Base-by-base conservation (phyloP, 2,329 filamentous ascomycete species). In the Trichoderma atroviride region DNA sequence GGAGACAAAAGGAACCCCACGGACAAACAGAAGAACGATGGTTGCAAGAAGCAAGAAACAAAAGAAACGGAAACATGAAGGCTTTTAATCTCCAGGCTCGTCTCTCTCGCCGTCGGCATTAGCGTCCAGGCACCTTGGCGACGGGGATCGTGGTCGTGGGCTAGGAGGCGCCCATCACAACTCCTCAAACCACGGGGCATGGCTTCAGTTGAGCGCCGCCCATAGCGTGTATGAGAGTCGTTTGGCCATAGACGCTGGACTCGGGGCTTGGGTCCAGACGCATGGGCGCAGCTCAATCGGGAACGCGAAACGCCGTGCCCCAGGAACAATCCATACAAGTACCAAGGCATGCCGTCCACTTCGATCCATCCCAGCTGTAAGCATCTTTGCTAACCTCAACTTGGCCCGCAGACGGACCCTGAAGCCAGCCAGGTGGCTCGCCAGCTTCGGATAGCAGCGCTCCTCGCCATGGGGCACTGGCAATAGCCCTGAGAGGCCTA, bases 1-100 rank as follows among this genome's bases (percentile, higher is more conserved):
- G 76, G 71, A 70, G 61, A 73, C 70, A 71, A 76, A 75, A 76
- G 74, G 73, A 72, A 75, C 75, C 74, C 72, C 53, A 67, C 64
- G 70, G 53, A 70, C 70, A 73, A 75, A 73, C 62, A 70, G 61
- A 68, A 69, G 70, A 74, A 74, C 74, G 75, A 73, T 72, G 74
- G 73, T 73, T 68, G 70, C 27, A 63, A 60, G 73, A 76, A 74
- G 22, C 43, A 53, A 63, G 29, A 70, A 62, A 67, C 47, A 50
- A 71, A 71, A 72, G 55, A 43, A 66, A 67, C 58, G 56, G 69
- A 69, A 70, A 69, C 74, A 72, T 70, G 69, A 74, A 76, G 81
- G 65, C 62, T 69, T 69, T 72, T 71, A 72, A 68, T 63, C 66
- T 63, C 57, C 33, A 50, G 62, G 57, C 58, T 58, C 37, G 66